Base-by-base conservation (phyloP, 257 asterid species). In the Mitragyna speciosa region DNA sequence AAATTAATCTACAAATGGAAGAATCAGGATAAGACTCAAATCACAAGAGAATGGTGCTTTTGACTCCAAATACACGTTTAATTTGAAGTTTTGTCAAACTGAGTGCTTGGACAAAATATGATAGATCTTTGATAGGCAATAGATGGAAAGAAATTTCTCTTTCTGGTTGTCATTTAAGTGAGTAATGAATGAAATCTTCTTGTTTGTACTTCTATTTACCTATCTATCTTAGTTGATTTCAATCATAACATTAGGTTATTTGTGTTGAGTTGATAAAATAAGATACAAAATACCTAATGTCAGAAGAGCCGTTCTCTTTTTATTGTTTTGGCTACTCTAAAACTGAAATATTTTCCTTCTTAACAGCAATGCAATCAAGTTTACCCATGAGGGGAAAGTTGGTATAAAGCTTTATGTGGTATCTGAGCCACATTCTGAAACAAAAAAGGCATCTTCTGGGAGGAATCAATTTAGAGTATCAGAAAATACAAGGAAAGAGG, bases 351-450 rank as follows among this genome's bases (percentile, higher is more conserved):
- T 80, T 45, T 79, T 33, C 52, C 11, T 78, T 45, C 28, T 80
- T 66, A 78, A 70, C 91, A 94, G 97, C 90, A 94, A 94, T 78
- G 93, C 98, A 48, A 84, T 94, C 86, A 94, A 94, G 86, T 94
- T 94, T 81, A 94, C 98, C 66, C 98, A 90, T 66, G 97, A 94
- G 80, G 98, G 98, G 58, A 92, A 88, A 83, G 98, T 94, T 67
- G 96, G 94, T 61, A 88, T 94, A 84, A 91, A 88, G 83, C 91
- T 94, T 43, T 92, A 88, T 56, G 92, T 92, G 80, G 91, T 92
- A 30, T 45, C 85, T 14, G 89, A 87, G 86, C 97, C 92, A 70
- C 45, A 33, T 28, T 51, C 24, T 71, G 81, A 63, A 36, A 68
- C 65, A 80, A 80, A 76, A 73, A 88, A 86, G 80, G 90, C 75